These are phyloP conservation scores for Thermothielavioides terrestris DNA, from an alignment of 495 filamentous ascomycete species.

Conservation along the genomic window DNA sequence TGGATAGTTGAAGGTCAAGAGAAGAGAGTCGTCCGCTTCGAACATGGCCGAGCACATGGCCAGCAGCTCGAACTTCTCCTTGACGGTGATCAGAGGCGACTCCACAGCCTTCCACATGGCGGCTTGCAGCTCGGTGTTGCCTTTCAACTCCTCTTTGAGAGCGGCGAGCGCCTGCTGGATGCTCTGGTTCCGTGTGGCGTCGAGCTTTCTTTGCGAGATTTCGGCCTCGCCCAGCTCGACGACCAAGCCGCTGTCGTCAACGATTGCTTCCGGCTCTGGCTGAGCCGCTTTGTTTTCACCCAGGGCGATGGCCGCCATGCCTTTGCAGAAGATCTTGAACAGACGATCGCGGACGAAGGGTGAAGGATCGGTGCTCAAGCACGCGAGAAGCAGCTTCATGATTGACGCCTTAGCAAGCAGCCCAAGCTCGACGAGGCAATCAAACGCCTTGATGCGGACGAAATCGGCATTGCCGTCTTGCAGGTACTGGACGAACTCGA, in stretches of 20 bases:
- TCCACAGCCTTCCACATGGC: conserved; percentile 73
- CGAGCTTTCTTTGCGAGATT: conserved; percentile 57
- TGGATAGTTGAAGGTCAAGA: conserved; percentile 58
- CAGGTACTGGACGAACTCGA: conserved; percentile 74
- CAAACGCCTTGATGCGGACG: conserved; percentile 75
- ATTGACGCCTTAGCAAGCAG: conserved; percentile 54
- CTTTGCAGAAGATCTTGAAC: conserved; percentile 56
- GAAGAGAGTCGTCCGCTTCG: conserved; percentile 51
- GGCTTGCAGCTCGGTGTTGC: conserved; percentile 52
- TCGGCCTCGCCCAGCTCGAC: conserved; percentile 60
- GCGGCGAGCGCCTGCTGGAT: conserved; percentile 66
- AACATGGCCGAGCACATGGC: conserved; percentile 72
- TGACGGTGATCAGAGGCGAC: conserved; percentile 53
- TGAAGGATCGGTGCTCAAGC: conserved; percentile 68
- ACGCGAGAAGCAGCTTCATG: conserved; percentile 59
- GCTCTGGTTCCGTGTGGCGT: conserved; percentile 63
- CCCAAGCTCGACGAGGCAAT: conserved; percentile 71
- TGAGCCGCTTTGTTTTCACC: conserved; percentile 46
- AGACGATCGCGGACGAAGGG: conserved; percentile 67
- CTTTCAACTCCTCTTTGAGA: conserved; percentile 60
- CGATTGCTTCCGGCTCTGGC: conserved; percentile 18
- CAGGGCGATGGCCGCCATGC: conserved; percentile 72
- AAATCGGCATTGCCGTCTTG: conserved; percentile 67
- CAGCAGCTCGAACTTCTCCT: conserved; percentile 68
- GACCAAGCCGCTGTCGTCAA: conserved; percentile 55